Base-by-base conservation (phyloP, 257 asterid genomes). In the Jaltomata sinuosa region DNA sequence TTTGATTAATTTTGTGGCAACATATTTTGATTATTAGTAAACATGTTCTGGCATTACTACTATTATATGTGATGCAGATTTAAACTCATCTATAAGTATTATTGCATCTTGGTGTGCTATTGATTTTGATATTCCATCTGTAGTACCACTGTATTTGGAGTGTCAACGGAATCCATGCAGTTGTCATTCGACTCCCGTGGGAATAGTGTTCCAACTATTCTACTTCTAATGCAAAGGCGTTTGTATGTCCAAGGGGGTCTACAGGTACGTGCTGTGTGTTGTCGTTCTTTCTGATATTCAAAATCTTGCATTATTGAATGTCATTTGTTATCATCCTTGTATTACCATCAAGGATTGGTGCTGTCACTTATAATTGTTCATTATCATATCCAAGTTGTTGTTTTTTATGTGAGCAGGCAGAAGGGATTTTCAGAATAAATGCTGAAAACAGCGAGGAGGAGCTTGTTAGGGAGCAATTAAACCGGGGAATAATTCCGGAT, bases 91-190 rank as follows among this genome's bases (percentile, higher is more conserved):
- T 38, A n/a, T 71, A 16, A 31, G 15, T 32, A 21, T 50, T 49
- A 83, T 83, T 55, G 57, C 45, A 65, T 34, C 85, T 88, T 69
- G 11, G 21, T 59, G 65, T 62, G 36, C 27, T 18, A 62, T 34
- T 86, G 88, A 84, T 78, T 85, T 85, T 86, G 84, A 82, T 45
- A 86, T 84, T 87, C 82, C 38, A 80, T 86, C 65, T 77, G 65
- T 90, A 97, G 99, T 89, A 90, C 99, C 87, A 97, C 99, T 53
- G 99, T 97, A 62, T 97, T 97, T 83, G 99, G 99, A 90, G 99
- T 97, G 83, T 97, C 99, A 18, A 93, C 99, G 9, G 99, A 95
- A 74, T 97, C 99, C 40, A 97, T 97, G 99, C 99, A 97, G 91
- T 90, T 97, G 79, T 93, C 99, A 38, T 95, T 91, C 85, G 99